Percentiles rank a stretch among this genome's conserved stretches.
Evolutionary conservation across 257 asterid genomes (phyloP).

Genomic region (Gardenia jasminoides): DNA sequence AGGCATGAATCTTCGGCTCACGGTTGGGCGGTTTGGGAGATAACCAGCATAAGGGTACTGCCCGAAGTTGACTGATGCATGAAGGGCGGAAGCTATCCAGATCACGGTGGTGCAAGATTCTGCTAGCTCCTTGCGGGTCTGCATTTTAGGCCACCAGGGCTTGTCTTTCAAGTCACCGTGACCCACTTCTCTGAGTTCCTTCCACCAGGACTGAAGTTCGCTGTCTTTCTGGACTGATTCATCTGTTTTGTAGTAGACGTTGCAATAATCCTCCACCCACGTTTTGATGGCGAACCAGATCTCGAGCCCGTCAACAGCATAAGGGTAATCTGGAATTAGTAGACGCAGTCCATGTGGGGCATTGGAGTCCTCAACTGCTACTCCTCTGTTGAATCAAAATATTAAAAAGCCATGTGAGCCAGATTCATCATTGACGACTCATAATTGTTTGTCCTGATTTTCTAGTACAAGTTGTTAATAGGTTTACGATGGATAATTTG

Average conservation of each 20-base stretch:
- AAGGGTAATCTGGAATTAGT: constrained; percentile 69
- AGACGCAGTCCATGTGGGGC: constrained; percentile 61
- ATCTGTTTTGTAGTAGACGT: constrained; percentile 52
- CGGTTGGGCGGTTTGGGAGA: constrained; percentile 60
- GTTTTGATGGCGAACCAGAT: constrained; percentile 74
- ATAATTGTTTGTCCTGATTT: not conserved
- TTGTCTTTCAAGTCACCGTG: constrained; percentile 70
- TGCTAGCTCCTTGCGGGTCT: constrained; percentile 45
- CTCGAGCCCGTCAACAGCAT: constrained; percentile 78
- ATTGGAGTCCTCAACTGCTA: constrained; percentile 57
- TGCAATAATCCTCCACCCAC: constrained; percentile 71
- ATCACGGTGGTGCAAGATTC: constrained; percentile 66
- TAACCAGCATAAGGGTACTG: constrained; percentile 71
- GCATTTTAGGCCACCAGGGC: constrained; percentile 80
- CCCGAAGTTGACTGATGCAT: constrained; percentile 71
- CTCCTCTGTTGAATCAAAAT: constrained; percentile 38
- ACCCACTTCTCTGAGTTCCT: constrained; percentile 60
- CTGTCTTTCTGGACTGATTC: constrained; percentile 37
- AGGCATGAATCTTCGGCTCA: constrained; percentile 69
- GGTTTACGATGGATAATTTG: not conserved
- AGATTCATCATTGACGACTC: not conserved
- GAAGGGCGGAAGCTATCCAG: constrained; percentile 82
- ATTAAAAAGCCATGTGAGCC: not conserved
- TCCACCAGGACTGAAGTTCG: constrained; percentile 85
- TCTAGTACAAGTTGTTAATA: not conserved